Evolutionary conservation across 106 monocot genomes (phyloP), one percentile per base, ranked within the genome.

Genomic region (Narthecium ossifragum): DNA sequence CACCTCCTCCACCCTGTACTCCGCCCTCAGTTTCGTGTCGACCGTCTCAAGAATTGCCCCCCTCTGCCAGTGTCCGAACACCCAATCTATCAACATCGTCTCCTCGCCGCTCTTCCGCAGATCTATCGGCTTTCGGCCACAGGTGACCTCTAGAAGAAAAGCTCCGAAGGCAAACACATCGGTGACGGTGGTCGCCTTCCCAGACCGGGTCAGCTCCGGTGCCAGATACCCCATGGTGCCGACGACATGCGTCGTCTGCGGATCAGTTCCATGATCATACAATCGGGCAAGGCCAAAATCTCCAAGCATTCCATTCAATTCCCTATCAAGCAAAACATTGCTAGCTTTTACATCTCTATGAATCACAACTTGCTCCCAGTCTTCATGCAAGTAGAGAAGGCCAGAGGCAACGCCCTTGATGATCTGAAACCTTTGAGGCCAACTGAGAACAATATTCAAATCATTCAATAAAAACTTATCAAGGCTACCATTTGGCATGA

Each of bases 221-320:
- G 53, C 64, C 5, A 64, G 24, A 37, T 66, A 66, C 0, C 66
- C 66, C 25, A 57, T 31, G 21, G 67, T 67, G 17, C 70, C 70
- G 13, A 62, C 55, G 1, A 70, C 61, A 17, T 39, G 51, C 18
- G 32, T 61, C 2, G 54, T 30, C 27, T 30, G 41, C 21, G 40
- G 31, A 52, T 55, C 31, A 47, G 51, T 23, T 8, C 58, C 58
- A 39, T 37, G 58, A 34, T 58, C 33, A 23, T 58, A 58, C 14
- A 58, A 38, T 5, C 51, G n/a, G 1, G 65, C 73, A 25, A 73
- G 59, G 1, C 65, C 73, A 36, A 74, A 74, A 20, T 74, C 74
- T 13, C 67, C 65, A 8, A 67, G 33, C n/a, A 46, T 74, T 1
- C 43, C 67, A 33, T 61, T 74, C 34, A 73, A 12, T 8, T 54